Evolutionary conservation across 164 flowering plant species (phyloP), one percentile per base, ranked within the genome.

Genomic region (Vitis amurensis): DNA sequence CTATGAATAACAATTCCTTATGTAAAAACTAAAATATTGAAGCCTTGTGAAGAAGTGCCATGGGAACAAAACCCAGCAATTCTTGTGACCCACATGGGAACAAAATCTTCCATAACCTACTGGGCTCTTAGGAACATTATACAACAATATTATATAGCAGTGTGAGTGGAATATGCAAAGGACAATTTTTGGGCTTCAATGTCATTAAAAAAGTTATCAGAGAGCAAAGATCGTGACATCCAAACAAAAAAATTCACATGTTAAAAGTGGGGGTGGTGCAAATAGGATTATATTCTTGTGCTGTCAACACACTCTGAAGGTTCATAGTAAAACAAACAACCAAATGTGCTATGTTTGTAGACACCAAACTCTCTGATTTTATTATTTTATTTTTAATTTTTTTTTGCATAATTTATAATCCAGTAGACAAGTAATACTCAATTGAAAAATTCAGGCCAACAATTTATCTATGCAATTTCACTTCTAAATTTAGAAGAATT

Each of bases 381-480:
- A 19, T 19, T 19, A 19, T 19, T 19, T 19, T 19, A 0, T 19
- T 19, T 19, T 19, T 1, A 19, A 19, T 19, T 37, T 16, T 15
- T 8, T 11, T 16, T n/a, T 48, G 10, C 2, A n/a, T 63, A 48
- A 8, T 63, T 52, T 63, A 63, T 29, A 14, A 31, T 14, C 19
- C 31, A 61, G 2, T 61, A 14, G 55, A 48, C 66, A 63, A n/a
- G 53, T 48, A 13, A 13, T 63, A 11, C 66, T 51, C 55, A 63
- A 48, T 29, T 13, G 12, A 52, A 63, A 48, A 13, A 47, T 15
- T 14, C 52, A 63, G 49, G 16, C 66, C 9, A 63, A 50, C 50
- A 3, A 9, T 29, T 14, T 31, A 4, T 63, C 11, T 23, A 31
- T 9, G 44, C 31, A 37, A 23, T 16, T 47, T 17, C 51, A 17